Conservation (phyloP, 2,329 filamentous ascomycete species). For the Sporothrix globosa region DNA sequence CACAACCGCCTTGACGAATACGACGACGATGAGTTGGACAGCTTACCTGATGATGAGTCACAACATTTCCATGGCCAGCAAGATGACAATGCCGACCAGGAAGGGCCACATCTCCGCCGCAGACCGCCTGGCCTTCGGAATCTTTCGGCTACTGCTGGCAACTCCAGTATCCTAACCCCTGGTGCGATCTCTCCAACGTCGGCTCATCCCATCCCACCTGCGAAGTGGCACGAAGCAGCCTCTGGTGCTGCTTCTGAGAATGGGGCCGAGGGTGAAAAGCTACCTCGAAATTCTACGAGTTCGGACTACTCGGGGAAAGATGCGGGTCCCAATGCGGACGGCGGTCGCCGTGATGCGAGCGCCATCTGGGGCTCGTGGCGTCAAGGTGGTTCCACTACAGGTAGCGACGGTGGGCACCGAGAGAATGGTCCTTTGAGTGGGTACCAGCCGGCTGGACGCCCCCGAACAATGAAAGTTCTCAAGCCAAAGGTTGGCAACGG, state of each 20-base stretch:
- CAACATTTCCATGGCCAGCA: slow-evolving; percentile 13
- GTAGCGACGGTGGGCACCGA: slow-evolving; percentile 57
- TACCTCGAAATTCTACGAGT: slow-evolving; percentile 38
- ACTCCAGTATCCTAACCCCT: slow-evolving; percentile 39
- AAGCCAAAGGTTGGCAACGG: slow-evolving; percentile 67
- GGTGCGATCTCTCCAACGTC: slow-evolving; percentile 46
- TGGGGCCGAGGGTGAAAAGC: slow-evolving; percentile 51
- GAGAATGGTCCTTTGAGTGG: slow-evolving; percentile 62
- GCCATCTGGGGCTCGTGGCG: slow-evolving; percentile 74
- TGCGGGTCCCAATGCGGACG: slow-evolving; percentile 35
- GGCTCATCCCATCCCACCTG: slow-evolving; percentile 43
- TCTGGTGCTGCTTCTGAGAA: slow-evolving; percentile 50
- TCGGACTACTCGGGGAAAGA: slow-evolving; percentile 42
- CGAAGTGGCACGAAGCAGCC: slow-evolving; percentile 41
- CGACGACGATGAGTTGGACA: slow-evolving; percentile 28
- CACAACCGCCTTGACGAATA: slow-evolving; percentile 19
- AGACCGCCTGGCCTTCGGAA: not conserved
- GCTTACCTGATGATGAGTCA: slow-evolving; percentile 1
- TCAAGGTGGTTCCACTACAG: slow-evolving; percentile 54
- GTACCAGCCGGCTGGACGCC: slow-evolving; percentile 69
- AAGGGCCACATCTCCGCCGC: not conserved
- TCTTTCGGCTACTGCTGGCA: slow-evolving; percentile 39
- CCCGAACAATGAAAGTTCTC: slow-evolving; percentile 85
- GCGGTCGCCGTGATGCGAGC: slow-evolving; percentile 51
- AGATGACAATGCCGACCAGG: not conserved